phyloP scores from a whole-genome alignment of 768 basidiomycete genomes.

The Xanthoconium purpureum region DNA sequence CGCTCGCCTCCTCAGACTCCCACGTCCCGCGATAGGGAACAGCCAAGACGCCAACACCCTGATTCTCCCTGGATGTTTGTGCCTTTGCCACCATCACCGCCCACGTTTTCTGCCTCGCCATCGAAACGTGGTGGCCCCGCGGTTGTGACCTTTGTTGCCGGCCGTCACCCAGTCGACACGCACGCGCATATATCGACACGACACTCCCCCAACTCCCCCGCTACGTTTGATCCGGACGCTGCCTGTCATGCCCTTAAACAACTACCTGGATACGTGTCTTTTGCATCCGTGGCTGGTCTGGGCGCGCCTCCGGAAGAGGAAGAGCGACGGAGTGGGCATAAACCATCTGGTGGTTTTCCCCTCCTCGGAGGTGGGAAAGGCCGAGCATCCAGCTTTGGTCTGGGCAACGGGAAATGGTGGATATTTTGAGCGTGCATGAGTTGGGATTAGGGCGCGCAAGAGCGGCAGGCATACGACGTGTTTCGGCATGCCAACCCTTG shows the following conservation, averaged over 20 bases:
- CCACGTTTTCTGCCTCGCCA: constrained; percentile 30
- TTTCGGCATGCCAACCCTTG: constrained; percentile 8
- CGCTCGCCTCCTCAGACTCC: constrained; percentile 25
- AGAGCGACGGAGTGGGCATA: constrained; percentile 31
- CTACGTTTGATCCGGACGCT: constrained; percentile 60
- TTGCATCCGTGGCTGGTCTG: constrained; percentile 63
- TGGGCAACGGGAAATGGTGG: constrained; percentile 35
- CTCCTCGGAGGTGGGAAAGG: constrained; percentile 17
- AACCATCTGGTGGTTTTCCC: constrained; percentile 15
- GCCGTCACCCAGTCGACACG: constrained; percentile 12
- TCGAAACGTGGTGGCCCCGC: constrained; percentile 21
- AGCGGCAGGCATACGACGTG: constrained; percentile 7
- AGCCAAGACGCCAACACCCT: constrained; percentile 7
- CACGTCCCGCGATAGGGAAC: constrained; percentile 13
- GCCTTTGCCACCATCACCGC: constrained; percentile 31
- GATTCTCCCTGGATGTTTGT: constrained; percentile 29
- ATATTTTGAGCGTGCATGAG: constrained; percentile 19
- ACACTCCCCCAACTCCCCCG: constrained; percentile 18
- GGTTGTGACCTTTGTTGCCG: constrained; percentile 23
- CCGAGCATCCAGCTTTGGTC: constrained; percentile 23
- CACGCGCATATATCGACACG: constrained; percentile 9
- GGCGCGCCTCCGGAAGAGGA: constrained; percentile 54
- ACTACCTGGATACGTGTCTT: constrained; percentile 66
- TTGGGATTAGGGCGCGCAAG: not conserved
- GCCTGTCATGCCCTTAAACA: constrained; percentile 56